Evolutionary conservation across 139 green algal genomes (phyloP).

Genomic region (Yamagishiella unicocca): DNA sequence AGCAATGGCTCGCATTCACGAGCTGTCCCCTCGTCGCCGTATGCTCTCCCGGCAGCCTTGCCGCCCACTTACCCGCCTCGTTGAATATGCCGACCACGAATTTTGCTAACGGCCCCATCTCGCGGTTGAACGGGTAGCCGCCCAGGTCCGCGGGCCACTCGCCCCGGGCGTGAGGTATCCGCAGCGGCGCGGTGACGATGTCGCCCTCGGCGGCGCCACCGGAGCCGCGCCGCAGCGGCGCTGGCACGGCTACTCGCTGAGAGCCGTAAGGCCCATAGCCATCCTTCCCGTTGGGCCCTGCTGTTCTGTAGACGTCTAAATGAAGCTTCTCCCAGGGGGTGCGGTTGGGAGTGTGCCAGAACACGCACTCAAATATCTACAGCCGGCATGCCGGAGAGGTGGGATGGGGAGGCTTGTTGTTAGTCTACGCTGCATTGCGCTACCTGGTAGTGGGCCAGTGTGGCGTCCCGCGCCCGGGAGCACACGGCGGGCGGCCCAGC

Average conservation of each 20-base stretch:
- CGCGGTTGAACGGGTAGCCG: conserved; percentile 11
- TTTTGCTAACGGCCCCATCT: conserved; percentile 18
- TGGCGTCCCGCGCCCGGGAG: no score
- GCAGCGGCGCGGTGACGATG: not conserved
- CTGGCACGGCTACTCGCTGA: not conserved
- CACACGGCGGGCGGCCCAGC: no score
- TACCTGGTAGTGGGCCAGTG: no score
- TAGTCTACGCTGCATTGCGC: no score
- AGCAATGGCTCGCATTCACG: no score
- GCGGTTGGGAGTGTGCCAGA: conserved; percentile 17
- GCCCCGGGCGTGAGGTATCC: conserved; percentile 5
- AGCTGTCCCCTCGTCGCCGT: no score
- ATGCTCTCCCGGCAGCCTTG: no score
- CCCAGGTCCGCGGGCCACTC: conserved; percentile 5
- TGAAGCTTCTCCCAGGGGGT: not conserved
- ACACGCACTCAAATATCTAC: conserved; percentile 36
- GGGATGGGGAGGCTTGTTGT: not conserved
- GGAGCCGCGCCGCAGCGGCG: not conserved
- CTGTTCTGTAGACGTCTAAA: not conserved
- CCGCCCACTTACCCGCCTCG: not conserved
- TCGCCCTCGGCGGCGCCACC: not conserved
- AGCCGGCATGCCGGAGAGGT: not conserved
- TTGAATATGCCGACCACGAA: not conserved
- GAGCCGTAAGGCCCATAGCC: conserved; percentile 7
- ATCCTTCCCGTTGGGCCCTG: not conserved